These are phyloP conservation scores for Pelargonium australe DNA, from an alignment of 441 rosid genomes.

Conservation along the genomic window DNA sequence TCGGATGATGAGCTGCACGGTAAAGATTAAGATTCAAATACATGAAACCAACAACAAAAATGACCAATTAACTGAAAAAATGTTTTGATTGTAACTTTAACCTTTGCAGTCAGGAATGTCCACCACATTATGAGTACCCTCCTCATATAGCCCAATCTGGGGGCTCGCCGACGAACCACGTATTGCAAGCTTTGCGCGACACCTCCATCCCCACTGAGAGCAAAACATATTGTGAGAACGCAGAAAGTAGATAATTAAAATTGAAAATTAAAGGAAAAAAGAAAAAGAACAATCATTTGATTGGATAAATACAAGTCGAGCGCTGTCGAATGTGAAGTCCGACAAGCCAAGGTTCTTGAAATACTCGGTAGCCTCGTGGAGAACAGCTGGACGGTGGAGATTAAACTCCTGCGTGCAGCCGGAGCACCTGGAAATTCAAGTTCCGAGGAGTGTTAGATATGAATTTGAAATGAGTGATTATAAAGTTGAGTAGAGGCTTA, in stretches of 20 bases:
- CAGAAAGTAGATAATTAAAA: background rate
- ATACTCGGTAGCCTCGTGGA: slow-evolving; percentile 66
- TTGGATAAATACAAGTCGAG: slow-evolving; percentile 47
- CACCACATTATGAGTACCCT: slow-evolving; percentile 75
- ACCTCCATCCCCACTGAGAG: slow-evolving; percentile 83
- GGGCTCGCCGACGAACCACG: slow-evolving; percentile 63
- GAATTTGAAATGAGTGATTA: too few relatives aligned
- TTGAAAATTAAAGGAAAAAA: slow-evolving; percentile 4
- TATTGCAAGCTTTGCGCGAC: slow-evolving; percentile 82
- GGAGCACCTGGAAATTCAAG: slow-evolving; percentile 52
- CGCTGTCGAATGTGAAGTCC: slow-evolving; percentile 79
- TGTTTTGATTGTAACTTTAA: slow-evolving; percentile 9
- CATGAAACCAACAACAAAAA: background rate
- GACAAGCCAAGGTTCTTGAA: slow-evolving; percentile 55
- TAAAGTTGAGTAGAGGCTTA: background rate
- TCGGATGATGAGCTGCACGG: slow-evolving; percentile 83
- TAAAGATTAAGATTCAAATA: slow-evolving; percentile 16
- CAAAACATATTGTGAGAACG: slow-evolving; percentile 23
- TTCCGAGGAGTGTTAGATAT: too few relatives aligned
- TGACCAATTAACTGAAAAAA: background rate
- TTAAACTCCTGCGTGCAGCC: slow-evolving; percentile 84
- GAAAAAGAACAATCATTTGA: background rate
- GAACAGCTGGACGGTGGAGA: slow-evolving; percentile 69
- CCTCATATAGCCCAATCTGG: slow-evolving; percentile 77
- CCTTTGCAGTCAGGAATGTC: slow-evolving; percentile 89